Evolutionary conservation across 208 protist genomes (phyloP), one percentile per base, ranked within the genome.

Genomic region (Tetramitus jugosus): DNA sequence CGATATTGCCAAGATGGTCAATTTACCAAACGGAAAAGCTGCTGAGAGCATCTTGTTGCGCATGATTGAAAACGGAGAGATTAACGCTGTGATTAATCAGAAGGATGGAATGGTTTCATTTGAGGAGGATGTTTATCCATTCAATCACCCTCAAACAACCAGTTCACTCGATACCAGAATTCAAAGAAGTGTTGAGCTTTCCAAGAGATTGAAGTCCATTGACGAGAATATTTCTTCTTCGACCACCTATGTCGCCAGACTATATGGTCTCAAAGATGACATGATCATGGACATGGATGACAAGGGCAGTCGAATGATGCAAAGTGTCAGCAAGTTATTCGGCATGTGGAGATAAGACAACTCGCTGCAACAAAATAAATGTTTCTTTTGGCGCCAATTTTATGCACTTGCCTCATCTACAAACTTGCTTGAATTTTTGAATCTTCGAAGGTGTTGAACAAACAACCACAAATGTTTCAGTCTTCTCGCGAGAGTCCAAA

Each of bases 21-120:
- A 79, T 42, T 76, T 89, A 23, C 31, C 76, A 13, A 60, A 71
- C n/a, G 53, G 33, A 60, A 71, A 77, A n/a, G 69, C 84, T 10
- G 81, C 82, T 13, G 80, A 87, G 53, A 43, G 46, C 42, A 75
- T 56, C 2, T 76, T 90, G 45, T 68, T 87, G 10, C 65, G 80
- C 7, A 89, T 89, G 85, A 86, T 88, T 69, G 84, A 87, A 53
- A 80, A 87, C 31, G 84, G 82, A 14, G 77, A 88, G 45, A 88
- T 90, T 62, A 81, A 80, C 71, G 87, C 87, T 0, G 76, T 42
- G 2, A 84, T 90, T 65, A 84, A 85, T 64, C 76, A 85, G 72
- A 79, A 84, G 45, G 80, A 86, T 45, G 84, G 87, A 72, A 89
- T 89, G 86, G 85, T 89, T 40, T 79, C 85, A 29, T 89, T 89